Conservation (phyloP, 2,329 filamentous ascomycete species). For the Epichloe gansuensis region DNA sequence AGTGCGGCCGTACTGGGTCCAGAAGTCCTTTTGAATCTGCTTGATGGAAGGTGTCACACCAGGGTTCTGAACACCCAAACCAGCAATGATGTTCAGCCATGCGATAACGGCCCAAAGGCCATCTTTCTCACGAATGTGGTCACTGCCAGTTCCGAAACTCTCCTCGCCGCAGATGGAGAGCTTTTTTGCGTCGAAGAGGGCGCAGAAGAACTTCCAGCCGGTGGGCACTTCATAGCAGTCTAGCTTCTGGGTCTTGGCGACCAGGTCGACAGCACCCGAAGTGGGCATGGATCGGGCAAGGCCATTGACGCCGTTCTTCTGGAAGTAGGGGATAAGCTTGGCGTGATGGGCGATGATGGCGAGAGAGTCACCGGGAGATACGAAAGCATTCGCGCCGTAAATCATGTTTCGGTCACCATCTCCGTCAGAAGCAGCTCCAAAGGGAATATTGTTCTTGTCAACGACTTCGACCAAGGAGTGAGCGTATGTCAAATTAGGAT, state of each 20-base stretch:
- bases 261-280: constrained; percentile 85
- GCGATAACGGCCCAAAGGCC: constrained; percentile 94
- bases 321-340: constrained; percentile 94
- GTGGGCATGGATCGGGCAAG: constrained; percentile 97
- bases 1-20: constrained; percentile 87
- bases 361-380: constrained; percentile 91
- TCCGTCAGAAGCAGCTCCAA: constrained; percentile 90
- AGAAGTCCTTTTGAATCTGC: constrained; percentile 95
- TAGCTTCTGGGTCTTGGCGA: constrained; percentile 87
- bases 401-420: constrained; percentile 99
- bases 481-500: constrained; percentile 95
- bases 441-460: constrained; percentile 82
- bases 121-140: constrained; percentile 99
- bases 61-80: constrained; percentile 70
- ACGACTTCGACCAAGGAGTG: constrained; percentile 89
- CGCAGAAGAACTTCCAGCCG: constrained; percentile 99
- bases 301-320: constrained; percentile 91
- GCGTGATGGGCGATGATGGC: constrained; percentile 98
- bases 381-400: constrained; percentile 91
- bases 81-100: constrained; percentile 97
- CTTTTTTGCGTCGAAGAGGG: constrained; percentile 86
- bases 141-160: constrained; percentile 93
- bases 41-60: constrained; percentile 80
- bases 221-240: constrained; percentile 94
- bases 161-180: constrained; percentile 98